These are phyloP conservation scores for Zygoascus flipseniorum DNA, from an alignment of 805 yeast species.

Conservation along the genomic window DNA sequence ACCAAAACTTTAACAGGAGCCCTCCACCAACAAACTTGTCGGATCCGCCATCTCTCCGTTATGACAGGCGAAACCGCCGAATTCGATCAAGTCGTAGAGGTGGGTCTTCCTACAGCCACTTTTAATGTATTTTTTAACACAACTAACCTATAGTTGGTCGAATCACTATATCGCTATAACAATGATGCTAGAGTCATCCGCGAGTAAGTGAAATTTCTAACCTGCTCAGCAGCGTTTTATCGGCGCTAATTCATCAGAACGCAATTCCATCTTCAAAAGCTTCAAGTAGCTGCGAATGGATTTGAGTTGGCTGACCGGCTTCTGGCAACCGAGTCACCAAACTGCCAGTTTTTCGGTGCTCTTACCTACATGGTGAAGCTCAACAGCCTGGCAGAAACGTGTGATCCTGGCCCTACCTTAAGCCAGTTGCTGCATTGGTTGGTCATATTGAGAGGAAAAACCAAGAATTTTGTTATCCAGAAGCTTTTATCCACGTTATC, in stretches of 20 bases:
- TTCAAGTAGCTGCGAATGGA: conserved; percentile 53
- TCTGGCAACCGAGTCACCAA: conserved; percentile 27
- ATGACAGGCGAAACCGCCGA: neutral
- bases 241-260: conserved; percentile 16
- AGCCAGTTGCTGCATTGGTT: conserved; percentile 18
- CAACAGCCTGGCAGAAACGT: conserved; percentile 23
- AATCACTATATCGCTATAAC: neutral
- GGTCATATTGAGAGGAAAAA: conserved; percentile 6
- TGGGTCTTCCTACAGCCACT: neutral
- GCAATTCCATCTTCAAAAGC: conserved; percentile 48
- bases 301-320: conserved; percentile 49
- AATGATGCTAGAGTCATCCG: neutral
- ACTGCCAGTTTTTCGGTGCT: conserved; percentile 66
- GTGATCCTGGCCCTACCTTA: neutral
- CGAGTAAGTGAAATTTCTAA: neutral
- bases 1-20: no score
- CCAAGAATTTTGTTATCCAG: conserved; percentile 38
- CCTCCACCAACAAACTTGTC: no score
- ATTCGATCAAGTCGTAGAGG: neutral
- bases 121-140: neutral
- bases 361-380: conserved; percentile 63
- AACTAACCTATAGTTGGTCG: neutral
- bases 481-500: conserved; percentile 53
- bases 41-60: neutral
- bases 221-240: neutral